Evolutionary conservation across 257 asterid species (phyloP).

Genomic region (Asclepias syriaca): DNA sequence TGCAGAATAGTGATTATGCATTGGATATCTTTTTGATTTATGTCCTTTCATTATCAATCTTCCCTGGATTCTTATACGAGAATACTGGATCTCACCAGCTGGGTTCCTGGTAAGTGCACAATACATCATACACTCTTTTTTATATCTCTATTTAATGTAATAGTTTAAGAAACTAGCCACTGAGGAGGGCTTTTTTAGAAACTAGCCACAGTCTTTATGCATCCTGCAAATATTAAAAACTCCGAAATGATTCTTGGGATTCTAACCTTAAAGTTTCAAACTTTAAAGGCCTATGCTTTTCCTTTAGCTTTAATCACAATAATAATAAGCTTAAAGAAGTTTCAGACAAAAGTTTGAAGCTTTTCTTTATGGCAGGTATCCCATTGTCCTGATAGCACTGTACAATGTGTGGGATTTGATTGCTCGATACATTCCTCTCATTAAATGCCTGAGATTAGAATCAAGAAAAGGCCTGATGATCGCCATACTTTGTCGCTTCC

Average conservation of each 20-base stretch:
- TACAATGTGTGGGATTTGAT: constrained; percentile 69
- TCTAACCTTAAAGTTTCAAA: neutral
- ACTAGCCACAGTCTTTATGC: constrained; percentile 3
- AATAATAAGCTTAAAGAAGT: neutral
- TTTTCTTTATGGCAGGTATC: constrained; percentile 37
- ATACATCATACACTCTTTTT: neutral
- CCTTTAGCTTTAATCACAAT: neutral
- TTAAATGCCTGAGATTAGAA: constrained; percentile 40
- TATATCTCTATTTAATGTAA: neutral
- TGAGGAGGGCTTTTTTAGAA: neutral
- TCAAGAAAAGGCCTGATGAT: constrained; percentile 56
- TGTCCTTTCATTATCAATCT: constrained; percentile 63
- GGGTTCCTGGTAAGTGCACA: constrained; percentile 67
- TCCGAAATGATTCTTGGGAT: constrained; percentile 6
- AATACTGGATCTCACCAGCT: constrained; percentile 73
- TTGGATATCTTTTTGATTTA: constrained; percentile 50
- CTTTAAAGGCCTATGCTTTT: constrained; percentile 4
- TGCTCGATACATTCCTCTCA: constrained; percentile 56
- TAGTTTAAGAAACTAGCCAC: neutral
- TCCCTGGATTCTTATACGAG: constrained; percentile 83
- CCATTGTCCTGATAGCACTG: constrained; percentile 64
- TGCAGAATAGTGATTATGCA: constrained; percentile 53
- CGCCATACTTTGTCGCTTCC: constrained; percentile 45
- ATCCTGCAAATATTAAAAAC: neutral
- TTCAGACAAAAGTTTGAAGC: neutral